Evolutionary conservation across 2,329 filamentous ascomycete species (phyloP).

Genomic region (Neofusicoccum sp.): DNA sequence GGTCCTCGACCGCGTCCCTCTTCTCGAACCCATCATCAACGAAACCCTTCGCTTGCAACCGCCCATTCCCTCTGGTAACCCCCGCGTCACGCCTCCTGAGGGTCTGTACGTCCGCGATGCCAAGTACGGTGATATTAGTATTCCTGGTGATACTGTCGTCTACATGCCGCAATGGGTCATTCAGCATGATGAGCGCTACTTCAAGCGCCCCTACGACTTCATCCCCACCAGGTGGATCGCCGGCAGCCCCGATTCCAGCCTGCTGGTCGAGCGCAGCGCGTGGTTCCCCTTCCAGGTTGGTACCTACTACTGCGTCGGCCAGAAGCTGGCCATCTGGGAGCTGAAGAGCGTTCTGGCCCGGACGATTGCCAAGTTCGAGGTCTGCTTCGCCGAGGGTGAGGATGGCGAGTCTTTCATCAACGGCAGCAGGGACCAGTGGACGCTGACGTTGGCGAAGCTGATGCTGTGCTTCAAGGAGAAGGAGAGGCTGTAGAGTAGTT

Average conservation of each 20-base stretch:
- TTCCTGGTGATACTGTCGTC: slow-evolving; percentile 34
- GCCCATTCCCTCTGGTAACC: slow-evolving; percentile 41
- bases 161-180: slow-evolving; percentile 36
- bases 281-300: slow-evolving; percentile 33
- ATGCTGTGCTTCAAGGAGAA: background rate
- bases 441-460: background rate
- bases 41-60: slow-evolving; percentile 46
- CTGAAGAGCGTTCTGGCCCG: slow-evolving; percentile 65
- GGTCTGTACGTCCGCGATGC: slow-evolving; percentile 40
- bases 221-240: slow-evolving; percentile 35
- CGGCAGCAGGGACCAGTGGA: slow-evolving; percentile 39
- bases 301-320: slow-evolving; percentile 71
- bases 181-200: slow-evolving; percentile 30
- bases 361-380: slow-evolving; percentile 63
- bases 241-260: slow-evolving; percentile 34
- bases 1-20: slow-evolving; percentile 31
- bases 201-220: slow-evolving; percentile 28
- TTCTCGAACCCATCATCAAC: slow-evolving; percentile 44
- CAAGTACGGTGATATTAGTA: slow-evolving; percentile 31
- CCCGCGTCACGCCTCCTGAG: slow-evolving; percentile 41
- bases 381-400: slow-evolving; percentile 45
- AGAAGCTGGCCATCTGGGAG: slow-evolving; percentile 68
- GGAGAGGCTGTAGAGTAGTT: too few species aligned
- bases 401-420: slow-evolving; percentile 35
- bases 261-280: slow-evolving; percentile 30